Evolutionary conservation across 2,329 filamentous ascomycete species (phyloP), one percentile per base, ranked within the genome.

Genomic region (Penicillium janthinellum): DNA sequence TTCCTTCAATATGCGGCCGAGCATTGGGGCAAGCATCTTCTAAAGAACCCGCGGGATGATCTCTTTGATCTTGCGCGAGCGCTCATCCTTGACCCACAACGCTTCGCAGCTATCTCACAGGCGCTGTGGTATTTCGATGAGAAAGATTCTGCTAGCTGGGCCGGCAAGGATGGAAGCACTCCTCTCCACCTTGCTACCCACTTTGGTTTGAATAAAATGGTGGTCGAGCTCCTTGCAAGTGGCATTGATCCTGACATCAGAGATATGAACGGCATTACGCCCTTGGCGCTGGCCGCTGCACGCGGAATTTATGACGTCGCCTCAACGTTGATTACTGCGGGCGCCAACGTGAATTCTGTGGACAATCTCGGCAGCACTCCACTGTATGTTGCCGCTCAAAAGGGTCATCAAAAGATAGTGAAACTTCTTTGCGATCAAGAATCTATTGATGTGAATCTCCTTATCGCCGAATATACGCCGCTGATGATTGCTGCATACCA

Each of bases 81-180:
- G 14, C 53, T 55, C 5, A n/a, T 55, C 15, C 45, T 35, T 1
- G 53, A 55, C 37, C n/a, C 42, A 4, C 34, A 20, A 17, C 44
- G 35, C 6, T 55, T 55, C 31, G 20, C 53, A n/a, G 20, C 42
- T 17, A 31, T 55, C 17, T 55, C 53, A 0, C 53, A 55, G 37
- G 53, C 53, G 8, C 20, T 55, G 53, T 55, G 53, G 53, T 55
- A 55, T 25, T 44, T 55, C 7, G 53, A 55, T 22, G 42, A 48
- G 17, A 34, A 55, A 15, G 42, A 48, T 31, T 55, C 53, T 12
- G 34, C 53, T 20, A 55, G 53, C 14, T 55, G 53, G 53, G 44
- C 53, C 34, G 53, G 53, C 14, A 55, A 39, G 20, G 53, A 55
- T 37, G 53, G 53, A 4, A 55, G 53, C 14, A 55, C 53, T 17